Evolutionary conservation across 106 monocot genomes (phyloP).

Genomic region (Vanilla planifolia): DNA sequence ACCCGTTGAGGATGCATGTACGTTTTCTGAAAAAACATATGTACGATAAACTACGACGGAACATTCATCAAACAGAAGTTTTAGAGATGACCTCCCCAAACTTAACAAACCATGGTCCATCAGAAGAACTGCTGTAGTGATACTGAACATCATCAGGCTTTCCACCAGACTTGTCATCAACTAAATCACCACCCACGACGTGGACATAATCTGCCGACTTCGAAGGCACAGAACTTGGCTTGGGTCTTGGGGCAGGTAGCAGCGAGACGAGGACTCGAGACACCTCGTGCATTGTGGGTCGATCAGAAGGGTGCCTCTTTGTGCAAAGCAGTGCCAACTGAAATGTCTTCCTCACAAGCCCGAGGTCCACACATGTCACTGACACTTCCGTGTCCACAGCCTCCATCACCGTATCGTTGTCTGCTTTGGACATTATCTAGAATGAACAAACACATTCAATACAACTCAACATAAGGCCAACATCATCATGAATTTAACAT

Average conservation of each 20-base stretch:
- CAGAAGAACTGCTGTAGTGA: slow-evolving; percentile 49
- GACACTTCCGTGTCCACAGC: slow-evolving; percentile 84
- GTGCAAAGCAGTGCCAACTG: slow-evolving; percentile 93
- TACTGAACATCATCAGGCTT: slow-evolving; percentile 3
- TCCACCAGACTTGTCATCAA: background rate
- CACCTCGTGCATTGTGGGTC: slow-evolving; percentile 92
- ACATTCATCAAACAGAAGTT: slow-evolving; percentile 54
- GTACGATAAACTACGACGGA: too few relatives aligned
- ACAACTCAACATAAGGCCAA: too few relatives aligned
- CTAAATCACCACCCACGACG: slow-evolving; percentile 19
- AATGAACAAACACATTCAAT: background rate
- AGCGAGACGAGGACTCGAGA: slow-evolving; percentile 60
- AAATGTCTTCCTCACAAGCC: slow-evolving; percentile 68
- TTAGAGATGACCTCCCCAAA: slow-evolving; percentile 96
- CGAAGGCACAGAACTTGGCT: slow-evolving; percentile 16
- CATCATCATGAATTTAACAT: background rate
- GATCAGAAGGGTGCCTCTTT: slow-evolving; percentile 58
- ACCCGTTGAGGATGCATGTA: too few relatives aligned
- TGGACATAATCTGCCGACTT: slow-evolving; percentile 36
- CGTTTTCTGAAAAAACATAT: too few relatives aligned
- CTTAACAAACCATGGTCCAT: slow-evolving; percentile 74
- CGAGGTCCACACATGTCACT: slow-evolving; percentile 75
- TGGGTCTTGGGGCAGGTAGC: slow-evolving; percentile 41
- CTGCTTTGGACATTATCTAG: slow-evolving; percentile 83
- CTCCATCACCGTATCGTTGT: slow-evolving; percentile 98